Percentiles rank a stretch among this genome's conserved stretches.
Conservation (phyloP, 2,329 filamentous ascomycete species). For the Apiospora pterosperma region DNA sequence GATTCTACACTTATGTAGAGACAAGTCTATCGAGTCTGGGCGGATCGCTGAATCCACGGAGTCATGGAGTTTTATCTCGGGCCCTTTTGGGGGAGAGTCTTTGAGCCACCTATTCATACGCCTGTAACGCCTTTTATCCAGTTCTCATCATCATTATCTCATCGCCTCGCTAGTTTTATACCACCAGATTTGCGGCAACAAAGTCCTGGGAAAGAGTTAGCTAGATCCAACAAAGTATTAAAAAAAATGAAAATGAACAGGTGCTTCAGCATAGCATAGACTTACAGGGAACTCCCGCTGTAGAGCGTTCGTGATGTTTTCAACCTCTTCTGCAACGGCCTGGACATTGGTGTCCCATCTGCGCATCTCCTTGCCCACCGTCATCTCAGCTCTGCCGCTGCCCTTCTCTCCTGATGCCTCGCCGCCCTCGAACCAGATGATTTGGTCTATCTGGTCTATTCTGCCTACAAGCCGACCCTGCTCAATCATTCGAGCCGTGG, state of each 20-base stretch:
- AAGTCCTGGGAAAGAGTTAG: constrained; percentile 41
- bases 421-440: constrained; percentile 81
- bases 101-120: constrained; percentile 1
- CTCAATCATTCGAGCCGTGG: constrained; percentile 93
- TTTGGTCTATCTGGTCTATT: constrained; percentile 89
- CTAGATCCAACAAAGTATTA: not conserved
- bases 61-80: constrained; percentile 1
- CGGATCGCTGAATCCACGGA: constrained; percentile 1
- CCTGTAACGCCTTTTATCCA: constrained; percentile 5
- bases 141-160: constrained; percentile 6
- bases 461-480: constrained; percentile 82
- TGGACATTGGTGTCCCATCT: constrained; percentile 90
- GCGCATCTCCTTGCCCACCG: constrained; percentile 68
- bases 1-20: constrained; percentile 7
- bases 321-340: constrained; percentile 82
- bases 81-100: not conserved
- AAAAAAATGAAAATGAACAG: constrained; percentile 9
- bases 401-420: constrained; percentile 68
- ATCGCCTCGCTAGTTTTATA: constrained; percentile 21
- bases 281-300: constrained; percentile 73
- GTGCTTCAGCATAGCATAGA: constrained; percentile 5
- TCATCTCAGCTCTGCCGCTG: constrained; percentile 60
- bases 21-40: not conserved
- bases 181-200: constrained; percentile 50
- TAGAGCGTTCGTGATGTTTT: constrained; percentile 77